Conservation (phyloP, 139 green algal species). For the Ettlia oleoabundans region DNA sequence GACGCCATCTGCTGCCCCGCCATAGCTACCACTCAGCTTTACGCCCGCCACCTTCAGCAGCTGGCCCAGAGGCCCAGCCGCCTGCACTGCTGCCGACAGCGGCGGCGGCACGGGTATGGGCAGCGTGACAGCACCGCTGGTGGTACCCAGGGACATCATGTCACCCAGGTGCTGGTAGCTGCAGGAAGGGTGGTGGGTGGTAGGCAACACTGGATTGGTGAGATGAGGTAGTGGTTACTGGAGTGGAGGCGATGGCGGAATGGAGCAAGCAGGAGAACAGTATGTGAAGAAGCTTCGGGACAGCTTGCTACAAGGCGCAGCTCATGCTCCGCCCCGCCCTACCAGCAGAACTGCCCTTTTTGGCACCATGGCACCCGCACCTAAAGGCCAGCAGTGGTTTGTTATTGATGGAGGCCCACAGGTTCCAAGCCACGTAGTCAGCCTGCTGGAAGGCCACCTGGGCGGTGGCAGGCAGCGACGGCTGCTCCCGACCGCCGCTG, state of each 20-base stretch:
- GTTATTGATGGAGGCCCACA: constrained; percentile 93
- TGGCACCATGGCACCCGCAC: constrained; percentile 22
- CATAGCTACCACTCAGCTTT: constrained; percentile 33
- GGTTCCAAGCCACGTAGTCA: constrained; percentile 98
- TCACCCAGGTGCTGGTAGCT: constrained; percentile 97
- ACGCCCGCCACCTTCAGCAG: constrained; percentile 66
- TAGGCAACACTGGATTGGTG: neutral
- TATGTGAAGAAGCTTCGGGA: too few relatives aligned
- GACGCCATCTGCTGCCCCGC: constrained; percentile 49
- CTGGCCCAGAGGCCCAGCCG: constrained; percentile 59
- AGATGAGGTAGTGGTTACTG: neutral
- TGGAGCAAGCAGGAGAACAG: too few relatives aligned
- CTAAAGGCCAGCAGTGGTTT: constrained; percentile 90
- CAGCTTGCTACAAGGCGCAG: too few relatives aligned
- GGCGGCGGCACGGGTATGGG: constrained; percentile 65
- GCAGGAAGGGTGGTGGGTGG: neutral
- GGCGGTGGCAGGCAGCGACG: constrained; percentile 67
- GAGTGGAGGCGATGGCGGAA: too few relatives aligned
- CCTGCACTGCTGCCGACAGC: constrained; percentile 53
- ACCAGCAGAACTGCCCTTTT: too few relatives aligned
- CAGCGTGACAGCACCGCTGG: constrained; percentile 80
- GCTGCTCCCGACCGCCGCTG: neutral
- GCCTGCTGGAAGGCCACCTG: constrained; percentile 99
- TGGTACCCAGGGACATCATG: constrained; percentile 94
- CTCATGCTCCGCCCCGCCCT: neutral